Base-by-base conservation (phyloP, 768 basidiomycete species). In the Calocera viscosa region DNA sequence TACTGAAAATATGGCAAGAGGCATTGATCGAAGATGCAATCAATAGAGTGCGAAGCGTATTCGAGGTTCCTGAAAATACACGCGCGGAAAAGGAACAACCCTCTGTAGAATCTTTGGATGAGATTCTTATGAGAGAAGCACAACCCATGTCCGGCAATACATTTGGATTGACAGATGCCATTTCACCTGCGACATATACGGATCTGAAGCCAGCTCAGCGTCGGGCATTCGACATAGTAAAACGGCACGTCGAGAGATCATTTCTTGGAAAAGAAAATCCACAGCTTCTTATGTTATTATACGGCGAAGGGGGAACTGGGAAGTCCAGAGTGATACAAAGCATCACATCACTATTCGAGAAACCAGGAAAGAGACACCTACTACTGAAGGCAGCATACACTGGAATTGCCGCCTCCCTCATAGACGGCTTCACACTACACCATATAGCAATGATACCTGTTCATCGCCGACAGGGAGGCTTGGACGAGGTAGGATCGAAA, bases 241-340 rank as follows among this genome's bases (percentile, higher is more conserved):
- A 67, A 3, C 65, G 69, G 19, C 78, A 78, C 30, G 28, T 79
- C 0, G 26, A 64, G 3, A 32, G 72, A 14, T 71, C 71, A 19
- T 43, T 75, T 1, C 16, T 34, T 16, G 72, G 74, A 14, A 8
- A 66, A 11, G 24, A 67, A 0, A 72, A 66, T n/a, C 41, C 64
- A 17, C 79, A 76, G 49, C 69, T 82, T 1, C 68, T 73, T 0
- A 80, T 81, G 80, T 39, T 78, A 0, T 67, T 82, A 0, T 69
- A 73, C 0, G 82, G 82, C 0, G 74, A 78, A 64, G 81, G 80
- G 0, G 81, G 82, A 0, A 79, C 78, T 0, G 80, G 82, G 0
- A 83, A 83, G 65, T 79, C 80, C 0, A 73, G 70, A 1, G 65
- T 80, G 0, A 80, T 82, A 11, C 70, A 78, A 33, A 75, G 75